Base-by-base conservation (phyloP, 1,284 basidiomycete species). In the Stereum hirsutum region DNA sequence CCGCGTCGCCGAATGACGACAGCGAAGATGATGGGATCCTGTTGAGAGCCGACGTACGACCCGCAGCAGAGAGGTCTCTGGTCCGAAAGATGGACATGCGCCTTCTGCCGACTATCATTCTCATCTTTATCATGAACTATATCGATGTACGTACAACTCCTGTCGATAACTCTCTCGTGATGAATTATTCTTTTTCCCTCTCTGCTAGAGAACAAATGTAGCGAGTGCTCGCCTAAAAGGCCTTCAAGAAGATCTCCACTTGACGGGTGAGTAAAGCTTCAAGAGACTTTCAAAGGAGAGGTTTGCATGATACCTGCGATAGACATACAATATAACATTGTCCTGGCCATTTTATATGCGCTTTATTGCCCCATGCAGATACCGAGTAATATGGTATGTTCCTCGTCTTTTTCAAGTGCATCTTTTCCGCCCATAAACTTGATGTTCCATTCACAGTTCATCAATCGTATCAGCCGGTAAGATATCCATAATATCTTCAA, bases 71-170 rank as follows among this genome's bases (percentile, higher is more conserved):
- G 40, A 54, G 52, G 39, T 46, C 41, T 21, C 51, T 63, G 4
- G 57, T 63, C 12, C 65, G 74, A 31, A 76, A 69, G 51, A 64
- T 84, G 33, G 81, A 83, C 50, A 59, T 60, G 44, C 64, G 81
- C 32, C 57, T 83, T 1, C 54, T 83, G 47, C 78, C 79, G 0
- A 77, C 74, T 0, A 73, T 83, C 43, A 67, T 76, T 36, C 34
- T 78, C 25, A 77, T 83, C 43, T 81, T 69, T 51, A 66, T 83
- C 44, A 73, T 82, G 74, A 83, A 83, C 51, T 81, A 79, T 50
- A 80, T 82, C 41, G 78, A 81, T 52, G 79, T 81, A 46, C 44
- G 70, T 60, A n/a, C n/a, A 33, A 17, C 6, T 34, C 10, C 19
- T 37, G 28, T 39, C 6, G 21, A 7, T 20, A n/a, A n/a, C n/a